Evolutionary conservation across 2,329 filamentous ascomycete species (phyloP).

Genomic region (Aquanectria penicillioides): DNA sequence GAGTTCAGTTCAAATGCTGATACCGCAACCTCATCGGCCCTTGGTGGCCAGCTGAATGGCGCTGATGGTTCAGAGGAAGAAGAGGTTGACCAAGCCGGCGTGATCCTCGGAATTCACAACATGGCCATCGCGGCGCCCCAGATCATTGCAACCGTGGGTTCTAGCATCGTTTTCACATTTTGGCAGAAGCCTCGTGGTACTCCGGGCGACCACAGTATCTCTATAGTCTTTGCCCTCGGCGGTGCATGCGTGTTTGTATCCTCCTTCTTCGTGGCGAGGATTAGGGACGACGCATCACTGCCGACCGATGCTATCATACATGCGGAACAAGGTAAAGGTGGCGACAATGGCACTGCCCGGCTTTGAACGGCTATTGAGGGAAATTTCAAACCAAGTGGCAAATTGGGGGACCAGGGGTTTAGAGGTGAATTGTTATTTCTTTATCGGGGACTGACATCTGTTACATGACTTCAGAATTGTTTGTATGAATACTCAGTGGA

Average conservation of each 20-base stretch:
- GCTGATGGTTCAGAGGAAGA: slow-evolving; percentile 52
- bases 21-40: slow-evolving; percentile 24
- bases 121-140: slow-evolving; percentile 93
- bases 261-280: slow-evolving; percentile 75
- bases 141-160: slow-evolving; percentile 87
- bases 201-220: slow-evolving; percentile 87
- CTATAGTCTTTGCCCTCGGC: slow-evolving; percentile 86
- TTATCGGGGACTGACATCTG: too few species aligned
- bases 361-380: slow-evolving; percentile 53
- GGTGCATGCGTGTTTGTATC: slow-evolving; percentile 82
- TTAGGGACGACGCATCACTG: slow-evolving; percentile 67
- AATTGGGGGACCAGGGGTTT: slow-evolving; percentile 61
- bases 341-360: slow-evolving; percentile 45
- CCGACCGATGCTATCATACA: slow-evolving; percentile 52
- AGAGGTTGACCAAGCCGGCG: slow-evolving; percentile 80
- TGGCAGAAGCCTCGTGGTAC: slow-evolving; percentile 88
- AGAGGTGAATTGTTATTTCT: slow-evolving; percentile 45
- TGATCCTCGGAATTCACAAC: slow-evolving; percentile 95
- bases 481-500: too few species aligned
- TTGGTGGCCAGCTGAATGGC: slow-evolving; percentile 12
- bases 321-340: slow-evolving; percentile 56
- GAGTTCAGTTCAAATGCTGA: slow-evolving; percentile 21
- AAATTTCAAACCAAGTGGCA: slow-evolving; percentile 57
- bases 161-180: slow-evolving; percentile 83
- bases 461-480: too few species aligned